Percentiles rank a stretch among this genome's conserved stretches.
These are phyloP conservation scores for Boletus reticulatus DNA, from an alignment of 768 basidiomycete genomes.

Conservation along the genomic window DNA sequence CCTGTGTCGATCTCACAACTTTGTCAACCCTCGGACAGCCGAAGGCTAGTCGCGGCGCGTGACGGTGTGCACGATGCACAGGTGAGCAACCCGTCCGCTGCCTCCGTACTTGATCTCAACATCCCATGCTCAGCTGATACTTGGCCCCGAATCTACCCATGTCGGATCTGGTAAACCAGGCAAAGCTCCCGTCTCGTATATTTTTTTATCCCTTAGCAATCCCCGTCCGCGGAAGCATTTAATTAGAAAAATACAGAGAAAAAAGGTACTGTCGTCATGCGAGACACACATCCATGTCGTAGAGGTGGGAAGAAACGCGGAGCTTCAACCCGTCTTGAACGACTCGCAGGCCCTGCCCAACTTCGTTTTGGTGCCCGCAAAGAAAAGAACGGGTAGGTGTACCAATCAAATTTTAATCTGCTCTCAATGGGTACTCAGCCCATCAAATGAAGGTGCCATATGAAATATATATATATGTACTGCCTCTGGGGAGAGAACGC, in stretches of 20 bases:
- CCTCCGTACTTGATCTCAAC: not conserved
- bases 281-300: not conserved
- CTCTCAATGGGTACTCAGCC: conserved; percentile 1
- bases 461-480: conserved; percentile 3
- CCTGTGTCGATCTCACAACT: not conserved
- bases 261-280: conserved; percentile 17
- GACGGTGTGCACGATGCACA: not conserved
- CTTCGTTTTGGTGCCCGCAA: not conserved
- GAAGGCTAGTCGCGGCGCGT: not conserved
- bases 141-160: not conserved
- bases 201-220: not conserved
- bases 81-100: not conserved
- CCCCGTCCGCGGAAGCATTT: conserved; percentile 4
- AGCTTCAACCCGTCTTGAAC: not conserved
- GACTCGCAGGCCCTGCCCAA: not conserved
- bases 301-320: conserved; percentile 11
- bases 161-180: conserved; percentile 7
- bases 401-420: conserved; percentile 6
- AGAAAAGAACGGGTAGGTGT: not conserved
- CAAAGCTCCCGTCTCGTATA: conserved; percentile 1
- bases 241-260: not conserved
- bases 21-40: not conserved
- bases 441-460: conserved; percentile 11
- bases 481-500: conserved; percentile 3
- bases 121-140: conserved; percentile 2